These are phyloP conservation scores for Rheum nobile DNA, from an alignment of 148 eudicot genomes.

Conservation along the genomic window DNA sequence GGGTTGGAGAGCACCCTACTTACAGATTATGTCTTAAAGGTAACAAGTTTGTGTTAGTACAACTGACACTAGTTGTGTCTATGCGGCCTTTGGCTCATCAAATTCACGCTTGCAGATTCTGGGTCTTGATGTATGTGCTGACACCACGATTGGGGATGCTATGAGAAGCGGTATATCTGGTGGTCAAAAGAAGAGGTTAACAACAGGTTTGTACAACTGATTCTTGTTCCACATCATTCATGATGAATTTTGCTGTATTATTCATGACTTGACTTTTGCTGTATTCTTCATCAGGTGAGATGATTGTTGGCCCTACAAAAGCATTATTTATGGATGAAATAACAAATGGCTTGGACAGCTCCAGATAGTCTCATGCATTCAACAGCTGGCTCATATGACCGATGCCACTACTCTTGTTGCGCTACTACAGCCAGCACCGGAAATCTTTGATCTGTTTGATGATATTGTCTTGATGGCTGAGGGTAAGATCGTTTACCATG, in stretches of 20 bases:
- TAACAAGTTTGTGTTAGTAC: constrained; percentile 13
- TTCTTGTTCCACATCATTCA: background rate
- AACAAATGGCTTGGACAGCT: constrained; percentile 86
- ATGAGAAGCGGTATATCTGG: constrained; percentile 88
- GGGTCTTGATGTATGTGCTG: constrained; percentile 71
- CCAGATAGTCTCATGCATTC: constrained; percentile 58
- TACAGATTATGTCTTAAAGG: constrained; percentile 76
- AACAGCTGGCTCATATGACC: constrained; percentile 56
- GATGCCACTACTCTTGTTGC: constrained; percentile 57
- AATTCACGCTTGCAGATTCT: constrained; percentile 42
- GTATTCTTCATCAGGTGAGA: constrained; percentile 45
- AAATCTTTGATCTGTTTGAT: constrained; percentile 73
- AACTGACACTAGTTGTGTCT: background rate
- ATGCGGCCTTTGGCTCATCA: background rate
- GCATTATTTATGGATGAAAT: constrained; percentile 85
- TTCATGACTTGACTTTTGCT: background rate
- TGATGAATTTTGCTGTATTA: background rate
- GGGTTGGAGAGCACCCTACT: constrained; percentile 56
- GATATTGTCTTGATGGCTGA: constrained; percentile 80
- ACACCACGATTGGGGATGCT: constrained; percentile 57
- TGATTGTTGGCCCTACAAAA: constrained; percentile 78
- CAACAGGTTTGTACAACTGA: constrained; percentile 34
- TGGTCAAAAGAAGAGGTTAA: constrained; percentile 78
- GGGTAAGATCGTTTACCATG: constrained; percentile 76
- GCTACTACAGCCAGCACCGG: constrained; percentile 92